Percentiles rank a stretch among this genome's conserved stretches.
These are phyloP conservation scores for Camillea tinctor DNA, from an alignment of 2,329 filamentous ascomycete species.

Conservation along the genomic window DNA sequence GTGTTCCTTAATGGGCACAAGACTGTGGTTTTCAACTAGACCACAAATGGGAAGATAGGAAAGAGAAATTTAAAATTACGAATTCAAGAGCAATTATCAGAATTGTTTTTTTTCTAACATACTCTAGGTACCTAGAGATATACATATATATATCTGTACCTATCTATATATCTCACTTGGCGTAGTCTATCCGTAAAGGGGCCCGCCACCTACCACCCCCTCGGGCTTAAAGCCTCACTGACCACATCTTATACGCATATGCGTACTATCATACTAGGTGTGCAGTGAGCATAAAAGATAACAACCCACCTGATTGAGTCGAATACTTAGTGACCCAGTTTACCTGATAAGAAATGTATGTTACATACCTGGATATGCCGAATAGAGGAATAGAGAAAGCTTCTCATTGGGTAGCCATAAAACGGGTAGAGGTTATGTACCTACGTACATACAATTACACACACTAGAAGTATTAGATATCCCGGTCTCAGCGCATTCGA, in stretches of 20 bases:
- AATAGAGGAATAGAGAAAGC: background rate
- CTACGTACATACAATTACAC: background rate
- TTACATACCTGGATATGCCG: background rate
- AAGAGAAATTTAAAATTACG: background rate
- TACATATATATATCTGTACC: background rate
- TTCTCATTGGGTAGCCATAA: background rate
- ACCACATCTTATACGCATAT: too few species aligned
- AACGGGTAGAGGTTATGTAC: background rate
- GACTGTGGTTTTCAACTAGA: slow-evolving; percentile 71
- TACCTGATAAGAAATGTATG: background rate
- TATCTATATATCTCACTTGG: background rate
- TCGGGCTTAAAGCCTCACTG: too few species aligned
- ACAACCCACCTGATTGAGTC: too few species aligned
- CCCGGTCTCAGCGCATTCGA: background rate
- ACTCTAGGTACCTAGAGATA: background rate
- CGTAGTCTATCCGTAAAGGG: background rate
- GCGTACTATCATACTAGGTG: too few species aligned
- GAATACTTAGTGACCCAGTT: too few species aligned
- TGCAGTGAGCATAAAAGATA: too few species aligned
- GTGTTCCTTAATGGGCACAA: slow-evolving; percentile 78
- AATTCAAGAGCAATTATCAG: background rate
- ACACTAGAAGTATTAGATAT: background rate
- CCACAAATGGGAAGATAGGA: background rate
- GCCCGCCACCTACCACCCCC: background rate
- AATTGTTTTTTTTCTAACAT: background rate